These are phyloP conservation scores for Mucor lusitanicus DNA, from an alignment of 371 early-diverging fungal genomes.

Conservation along the genomic window DNA sequence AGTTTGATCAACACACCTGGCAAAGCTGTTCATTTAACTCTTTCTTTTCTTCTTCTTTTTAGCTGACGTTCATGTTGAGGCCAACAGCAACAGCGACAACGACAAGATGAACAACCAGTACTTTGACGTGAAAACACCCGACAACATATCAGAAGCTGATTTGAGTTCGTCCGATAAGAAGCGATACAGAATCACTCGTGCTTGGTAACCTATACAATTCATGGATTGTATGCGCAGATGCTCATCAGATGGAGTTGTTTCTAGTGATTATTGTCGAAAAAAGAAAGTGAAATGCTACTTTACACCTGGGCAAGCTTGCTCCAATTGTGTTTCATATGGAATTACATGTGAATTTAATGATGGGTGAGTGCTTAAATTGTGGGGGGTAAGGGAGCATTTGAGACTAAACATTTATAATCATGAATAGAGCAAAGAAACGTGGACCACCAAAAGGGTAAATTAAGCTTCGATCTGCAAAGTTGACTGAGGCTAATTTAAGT, in stretches of 20 bases:
- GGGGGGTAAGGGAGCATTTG: background rate
- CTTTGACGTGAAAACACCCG: constrained; percentile 3
- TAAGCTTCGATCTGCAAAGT: no score
- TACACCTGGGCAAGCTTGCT: constrained; percentile 24
- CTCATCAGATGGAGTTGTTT: background rate
- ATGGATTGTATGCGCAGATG: background rate
- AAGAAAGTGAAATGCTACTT: constrained; percentile 38
- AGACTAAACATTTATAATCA: background rate
- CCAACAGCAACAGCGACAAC: background rate
- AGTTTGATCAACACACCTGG: background rate
- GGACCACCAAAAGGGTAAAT: constrained; percentile 64
- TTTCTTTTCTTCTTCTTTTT: background rate
- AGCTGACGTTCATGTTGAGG: background rate
- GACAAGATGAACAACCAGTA: background rate
- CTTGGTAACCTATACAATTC: constrained; percentile 33
- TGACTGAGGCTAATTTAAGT: background rate
- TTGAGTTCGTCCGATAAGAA: constrained; percentile 19
- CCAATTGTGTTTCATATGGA: constrained; percentile 27
- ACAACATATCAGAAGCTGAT: constrained; percentile 16
- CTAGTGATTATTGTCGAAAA: constrained; percentile 37
- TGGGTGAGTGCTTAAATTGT: constrained; percentile 13
- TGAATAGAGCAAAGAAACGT: constrained; percentile 42
- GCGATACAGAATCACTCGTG: constrained; percentile 43
- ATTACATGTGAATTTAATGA: constrained; percentile 33
- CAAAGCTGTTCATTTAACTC: background rate